Conservation (phyloP, 352 stramenopile genomes). For the Phytopythium sindhum region DNA sequence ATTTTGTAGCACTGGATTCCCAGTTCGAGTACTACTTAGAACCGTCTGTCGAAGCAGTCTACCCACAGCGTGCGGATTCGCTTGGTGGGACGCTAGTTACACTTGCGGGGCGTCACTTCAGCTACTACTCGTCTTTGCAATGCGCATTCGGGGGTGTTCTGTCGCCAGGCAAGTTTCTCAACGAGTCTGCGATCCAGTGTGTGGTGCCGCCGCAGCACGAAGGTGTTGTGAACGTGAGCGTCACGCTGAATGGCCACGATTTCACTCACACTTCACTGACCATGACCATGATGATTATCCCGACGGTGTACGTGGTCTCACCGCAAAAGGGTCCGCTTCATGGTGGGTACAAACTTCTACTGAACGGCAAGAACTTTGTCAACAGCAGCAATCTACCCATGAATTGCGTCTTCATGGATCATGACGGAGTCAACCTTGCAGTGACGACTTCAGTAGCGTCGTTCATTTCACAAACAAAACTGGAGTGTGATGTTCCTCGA, state of each 20-base stretch:
- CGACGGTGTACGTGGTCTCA: slow-evolving; percentile 39
- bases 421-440: neutral
- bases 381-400: slow-evolving; percentile 12
- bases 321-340: slow-evolving; percentile 27
- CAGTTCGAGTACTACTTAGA: slow-evolving; percentile 66
- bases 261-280: slow-evolving; percentile 24
- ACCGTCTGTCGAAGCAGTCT: slow-evolving; percentile 33
- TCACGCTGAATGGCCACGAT: slow-evolving; percentile 72
- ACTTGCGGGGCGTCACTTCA: slow-evolving; percentile 63
- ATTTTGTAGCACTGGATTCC: slow-evolving; percentile 39
- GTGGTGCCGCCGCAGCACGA: slow-evolving; percentile 36
- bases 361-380: slow-evolving; percentile 28
- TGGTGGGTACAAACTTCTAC: slow-evolving; percentile 28
- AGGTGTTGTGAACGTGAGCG: slow-evolving; percentile 27
- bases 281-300: slow-evolving; percentile 51
- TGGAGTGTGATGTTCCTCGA: slow-evolving; percentile 23
- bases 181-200: slow-evolving; percentile 53
- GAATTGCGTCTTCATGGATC: slow-evolving; percentile 26
- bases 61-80: slow-evolving; percentile 35
- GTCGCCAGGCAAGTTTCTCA: slow-evolving; percentile 54
- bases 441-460: neutral
- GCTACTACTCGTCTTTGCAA: slow-evolving; percentile 35
- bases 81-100: slow-evolving; percentile 55
- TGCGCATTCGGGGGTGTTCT: slow-evolving; percentile 52
- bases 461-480: slow-evolving; percentile 17